Conservation (phyloP, 148 eudicot genomes). For the Tetragonia tetragonoides region DNA sequence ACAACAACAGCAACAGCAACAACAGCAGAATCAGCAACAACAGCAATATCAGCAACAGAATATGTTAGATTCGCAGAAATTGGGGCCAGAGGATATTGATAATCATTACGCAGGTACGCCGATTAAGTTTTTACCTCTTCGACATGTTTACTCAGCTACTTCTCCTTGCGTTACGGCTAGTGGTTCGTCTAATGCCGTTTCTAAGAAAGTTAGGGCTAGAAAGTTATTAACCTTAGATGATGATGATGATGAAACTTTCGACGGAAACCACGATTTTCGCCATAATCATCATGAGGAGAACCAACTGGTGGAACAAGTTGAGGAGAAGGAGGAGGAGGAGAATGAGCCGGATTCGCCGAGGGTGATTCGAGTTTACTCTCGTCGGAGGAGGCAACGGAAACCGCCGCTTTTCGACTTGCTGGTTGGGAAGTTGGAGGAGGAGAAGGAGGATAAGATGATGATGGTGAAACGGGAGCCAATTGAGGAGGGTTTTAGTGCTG, state of each 20-base stretch:
- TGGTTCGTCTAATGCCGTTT: conserved; percentile 44
- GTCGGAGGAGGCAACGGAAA: conserved; percentile 22
- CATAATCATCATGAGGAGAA: neutral
- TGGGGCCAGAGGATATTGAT: conserved; percentile 34
- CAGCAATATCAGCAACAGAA: neutral
- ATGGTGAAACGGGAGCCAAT: conserved; percentile 38
- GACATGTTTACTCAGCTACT: conserved; percentile 63
- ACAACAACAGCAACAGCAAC: neutral
- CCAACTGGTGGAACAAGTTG: neutral
- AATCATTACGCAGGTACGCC: conserved; percentile 39
- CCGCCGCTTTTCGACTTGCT: conserved; percentile 13
- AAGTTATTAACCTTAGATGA: conserved; percentile 29
- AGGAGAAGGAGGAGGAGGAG: neutral
- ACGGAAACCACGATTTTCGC: neutral
- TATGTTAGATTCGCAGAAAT: conserved; percentile 12
- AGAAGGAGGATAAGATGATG: conserved; percentile 6
- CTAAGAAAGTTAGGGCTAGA: conserved; percentile 59
- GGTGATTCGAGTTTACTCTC: conserved; percentile 35
- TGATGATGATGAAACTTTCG: neutral
- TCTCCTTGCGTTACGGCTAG: conserved; percentile 41
- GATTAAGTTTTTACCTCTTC: conserved; percentile 52
- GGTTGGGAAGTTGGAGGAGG: conserved; percentile 29
- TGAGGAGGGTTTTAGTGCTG: conserved; percentile 24
- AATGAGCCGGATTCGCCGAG: conserved; percentile 6
- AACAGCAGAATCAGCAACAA: neutral